A percentile compares a stretch with the other conserved stretches of the same genome.
Evolutionary conservation across 495 filamentous ascomycete genomes (phyloP).

Genomic region (Annulohypoxylon nitens): DNA sequence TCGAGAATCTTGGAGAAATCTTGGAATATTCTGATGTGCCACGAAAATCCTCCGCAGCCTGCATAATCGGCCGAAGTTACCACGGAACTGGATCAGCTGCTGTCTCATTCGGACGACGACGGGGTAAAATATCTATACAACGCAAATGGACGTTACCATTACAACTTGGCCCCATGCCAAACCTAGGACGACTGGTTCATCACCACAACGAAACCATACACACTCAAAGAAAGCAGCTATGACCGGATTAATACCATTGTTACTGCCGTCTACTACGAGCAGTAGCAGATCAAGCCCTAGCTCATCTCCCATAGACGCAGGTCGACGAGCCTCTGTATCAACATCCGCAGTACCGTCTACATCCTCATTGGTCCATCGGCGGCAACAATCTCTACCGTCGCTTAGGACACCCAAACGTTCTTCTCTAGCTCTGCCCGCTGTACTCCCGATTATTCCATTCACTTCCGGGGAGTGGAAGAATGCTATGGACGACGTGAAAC

Average conservation of each 20-base stretch:
- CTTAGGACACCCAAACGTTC: constrained; percentile 22
- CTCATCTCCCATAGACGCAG: constrained; percentile 18
- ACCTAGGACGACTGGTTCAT: constrained; percentile 2
- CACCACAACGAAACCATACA: not conserved
- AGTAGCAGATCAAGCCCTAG: constrained; percentile 14
- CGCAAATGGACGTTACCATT: constrained; percentile 16
- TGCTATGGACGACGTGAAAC: constrained; percentile 61
- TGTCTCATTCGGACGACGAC: constrained; percentile 36
- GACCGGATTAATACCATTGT: constrained; percentile 43
- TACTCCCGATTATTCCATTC: constrained; percentile 33
- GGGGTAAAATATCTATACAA: constrained; percentile 12
- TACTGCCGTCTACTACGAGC: constrained; percentile 40
- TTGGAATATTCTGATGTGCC: constrained; percentile 24
- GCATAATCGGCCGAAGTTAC: constrained; percentile 41
- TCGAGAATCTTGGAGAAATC: constrained; percentile 23
- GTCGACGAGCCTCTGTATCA: constrained; percentile 28
- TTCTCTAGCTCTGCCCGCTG: constrained; percentile 19
- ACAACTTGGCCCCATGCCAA: constrained; percentile 14
- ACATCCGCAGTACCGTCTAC: constrained; percentile 12
- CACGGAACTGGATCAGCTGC: constrained; percentile 27
- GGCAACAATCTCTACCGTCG: constrained; percentile 46
- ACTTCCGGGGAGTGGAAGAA: constrained; percentile 58
- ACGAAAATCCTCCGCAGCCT: constrained; percentile 36
- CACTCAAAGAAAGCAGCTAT: constrained; percentile 26
- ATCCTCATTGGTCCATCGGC: constrained; percentile 28